Evolutionary conservation across 2,329 filamentous ascomycete species (phyloP), one percentile per base, ranked within the genome.

Genomic region (Myriosclerotinia duriaeana): DNA sequence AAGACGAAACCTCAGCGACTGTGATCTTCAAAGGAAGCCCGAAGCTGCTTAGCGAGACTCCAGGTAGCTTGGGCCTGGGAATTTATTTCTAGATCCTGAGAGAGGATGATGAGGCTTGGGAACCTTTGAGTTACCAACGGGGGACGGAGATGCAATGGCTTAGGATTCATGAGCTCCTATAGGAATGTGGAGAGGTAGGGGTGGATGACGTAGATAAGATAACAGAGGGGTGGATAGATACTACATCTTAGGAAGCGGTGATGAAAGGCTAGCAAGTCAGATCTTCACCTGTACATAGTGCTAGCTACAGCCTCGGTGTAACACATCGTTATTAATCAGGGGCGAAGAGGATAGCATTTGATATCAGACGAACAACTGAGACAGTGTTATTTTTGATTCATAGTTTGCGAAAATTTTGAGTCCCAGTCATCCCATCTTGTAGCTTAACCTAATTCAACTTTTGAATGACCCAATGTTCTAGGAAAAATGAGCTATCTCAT

Each of bases 1-100:
- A 73, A 34, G 72, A 72, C 22, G 74, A 75, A 42, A 72, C 70
- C 26, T 68, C 70, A 22, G 59, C 63, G 26, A 67, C 67, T 34
- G 4, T 34, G 30, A 5, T 5, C 40, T 40, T 20, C 26, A 44
- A 61, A n/a, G 44, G n/a, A 6, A 7, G n/a, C 22, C 20, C 44
- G 2, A 17, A 40, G n/a, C 20, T 26, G 8, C 30, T 40, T 26
- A 6, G 3, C 2, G 58, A 50, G 14, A 50, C 8, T 1, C 11
- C 50, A 15, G 30, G 30, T 22, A 22, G 3, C n/a, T 26, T 38
- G 22, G 58, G 58, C 2, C 22, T 61, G 20, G 58, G 58, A 4
- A 50, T 50, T 38, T 50, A 38, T 26, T 61, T 50, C 34, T 50
- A 26, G 14, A 26, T 5, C 5, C 9, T 7, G 46, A 20, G 34